Conservation (phyloP, 2,329 filamentous ascomycete genomes). For the Lasiodiplodia gonubiensis region DNA sequence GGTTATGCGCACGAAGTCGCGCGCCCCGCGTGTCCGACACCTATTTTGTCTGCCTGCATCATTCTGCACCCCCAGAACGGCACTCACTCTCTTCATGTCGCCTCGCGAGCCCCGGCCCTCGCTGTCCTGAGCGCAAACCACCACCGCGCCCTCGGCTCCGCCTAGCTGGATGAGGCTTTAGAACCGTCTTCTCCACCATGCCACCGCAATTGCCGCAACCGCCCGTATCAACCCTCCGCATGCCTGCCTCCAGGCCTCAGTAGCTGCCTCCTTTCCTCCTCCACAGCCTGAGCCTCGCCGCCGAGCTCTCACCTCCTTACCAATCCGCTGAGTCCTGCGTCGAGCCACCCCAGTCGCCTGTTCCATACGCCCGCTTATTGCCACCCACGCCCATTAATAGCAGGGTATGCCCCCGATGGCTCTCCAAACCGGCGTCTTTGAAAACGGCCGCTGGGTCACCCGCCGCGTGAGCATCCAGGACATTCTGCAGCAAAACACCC, state of each 20-base stretch:
- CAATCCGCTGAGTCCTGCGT: background rate
- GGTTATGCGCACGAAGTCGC: background rate
- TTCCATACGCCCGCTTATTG: background rate
- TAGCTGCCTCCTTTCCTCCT: background rate
- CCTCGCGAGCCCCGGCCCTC: constrained; percentile 7
- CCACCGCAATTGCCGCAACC: constrained; percentile 26
- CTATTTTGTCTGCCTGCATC: constrained; percentile 19
- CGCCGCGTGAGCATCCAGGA: constrained; percentile 49
- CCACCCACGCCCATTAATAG: constrained; percentile 2
- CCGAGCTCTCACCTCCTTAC: background rate
- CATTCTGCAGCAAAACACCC: constrained; percentile 40
- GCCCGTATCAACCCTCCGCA: constrained; percentile 12
- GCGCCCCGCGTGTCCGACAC: constrained; percentile 6
- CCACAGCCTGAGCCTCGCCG: background rate
- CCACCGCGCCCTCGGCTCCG: background rate
- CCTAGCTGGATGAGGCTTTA: constrained; percentile 16
- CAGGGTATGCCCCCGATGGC: constrained; percentile 29
- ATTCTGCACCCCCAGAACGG: constrained; percentile 22
- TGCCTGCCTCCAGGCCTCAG: constrained; percentile 8
- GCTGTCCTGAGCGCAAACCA: constrained; percentile 7
- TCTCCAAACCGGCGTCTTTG: constrained; percentile 34
- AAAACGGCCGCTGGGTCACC: constrained; percentile 45
- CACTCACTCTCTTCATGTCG: constrained; percentile 19
- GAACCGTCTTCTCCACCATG: constrained; percentile 26
- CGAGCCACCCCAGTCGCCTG: background rate